Evolutionary conservation across 2,329 filamentous ascomycete genomes (phyloP).

Genomic region (Cercospora canescens): DNA sequence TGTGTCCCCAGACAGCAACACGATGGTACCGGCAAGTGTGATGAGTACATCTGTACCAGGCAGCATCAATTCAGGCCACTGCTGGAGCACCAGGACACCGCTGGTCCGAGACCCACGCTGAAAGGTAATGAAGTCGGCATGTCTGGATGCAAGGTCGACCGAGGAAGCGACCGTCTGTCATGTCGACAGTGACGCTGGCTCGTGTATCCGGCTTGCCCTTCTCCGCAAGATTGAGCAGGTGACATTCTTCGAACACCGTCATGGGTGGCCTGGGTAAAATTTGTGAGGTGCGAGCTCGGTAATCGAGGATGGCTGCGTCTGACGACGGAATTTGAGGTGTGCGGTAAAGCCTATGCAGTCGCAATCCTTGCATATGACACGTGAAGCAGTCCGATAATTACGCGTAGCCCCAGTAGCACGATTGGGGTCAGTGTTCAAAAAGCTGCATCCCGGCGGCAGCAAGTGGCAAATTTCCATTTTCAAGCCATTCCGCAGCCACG

Average conservation of each 20-base stretch:
- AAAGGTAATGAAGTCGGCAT: neutral
- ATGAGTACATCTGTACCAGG: neutral
- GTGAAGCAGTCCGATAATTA: neutral
- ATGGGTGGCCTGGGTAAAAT: neutral
- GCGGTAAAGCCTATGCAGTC: neutral
- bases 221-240: neutral
- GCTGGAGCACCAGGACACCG: neutral
- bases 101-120: neutral
- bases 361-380: neutral
- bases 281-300: neutral
- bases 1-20: neutral
- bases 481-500: neutral
- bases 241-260: neutral
- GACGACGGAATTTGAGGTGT: neutral
- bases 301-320: neutral
- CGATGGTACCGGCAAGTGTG: neutral
- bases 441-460: neutral
- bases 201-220: neutral
- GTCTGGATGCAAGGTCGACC: neutral
- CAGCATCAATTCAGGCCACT: neutral
- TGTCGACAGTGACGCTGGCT: neutral
- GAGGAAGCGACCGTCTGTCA: neutral
- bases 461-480: neutral
- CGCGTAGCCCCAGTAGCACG: neutral
- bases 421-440: neutral